phyloP scores from a whole-genome alignment of 1,139 yeast species.

The Wickerhamiella infanticola region DNA sequence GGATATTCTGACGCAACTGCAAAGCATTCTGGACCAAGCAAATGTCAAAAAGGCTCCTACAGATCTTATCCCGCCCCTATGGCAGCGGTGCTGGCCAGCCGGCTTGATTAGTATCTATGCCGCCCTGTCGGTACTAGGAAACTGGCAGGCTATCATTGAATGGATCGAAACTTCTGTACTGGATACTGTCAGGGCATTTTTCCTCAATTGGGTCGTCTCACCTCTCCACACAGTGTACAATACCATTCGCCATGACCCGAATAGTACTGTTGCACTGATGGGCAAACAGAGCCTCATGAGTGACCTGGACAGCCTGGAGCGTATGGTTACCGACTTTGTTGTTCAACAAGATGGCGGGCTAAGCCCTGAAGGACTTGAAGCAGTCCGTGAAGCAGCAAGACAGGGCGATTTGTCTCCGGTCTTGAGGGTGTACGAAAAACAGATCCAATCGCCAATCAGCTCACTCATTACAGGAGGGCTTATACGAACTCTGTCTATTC shows the following conservation, averaged over 20 bases:
- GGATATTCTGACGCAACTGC: slow-evolving; percentile 9
- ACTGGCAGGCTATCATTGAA: slow-evolving; percentile 34
- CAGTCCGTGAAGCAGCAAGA: slow-evolving; percentile 24
- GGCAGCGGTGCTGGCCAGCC: slow-evolving; percentile 57
- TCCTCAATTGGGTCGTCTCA: slow-evolving; percentile 65
- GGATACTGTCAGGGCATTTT: slow-evolving; percentile 52
- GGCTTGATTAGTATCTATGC: slow-evolving; percentile 19
- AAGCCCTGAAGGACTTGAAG: slow-evolving; percentile 14
- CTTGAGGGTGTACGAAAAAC: slow-evolving; percentile 65
- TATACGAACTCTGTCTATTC: slow-evolving; percentile 64
- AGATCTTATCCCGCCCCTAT: slow-evolving; percentile 32
- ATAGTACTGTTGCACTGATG: slow-evolving; percentile 55
- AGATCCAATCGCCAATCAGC: slow-evolving; percentile 53
- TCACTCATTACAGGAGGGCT: slow-evolving; percentile 53
- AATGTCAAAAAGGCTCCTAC: slow-evolving; percentile 8
- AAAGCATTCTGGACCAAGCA: slow-evolving; percentile 8
- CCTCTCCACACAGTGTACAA: slow-evolving; percentile 64
- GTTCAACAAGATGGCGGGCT: slow-evolving; percentile 25
- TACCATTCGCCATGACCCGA: slow-evolving; percentile 70
- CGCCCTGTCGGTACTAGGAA: slow-evolving; percentile 34
- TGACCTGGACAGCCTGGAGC: slow-evolving; percentile 63
- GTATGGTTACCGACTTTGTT: slow-evolving; percentile 75
- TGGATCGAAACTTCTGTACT: slow-evolving; percentile 47
- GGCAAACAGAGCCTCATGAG: slow-evolving; percentile 65
- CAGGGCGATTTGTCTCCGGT: slow-evolving; percentile 68